Base-by-base conservation (phyloP, 108 stramenopile species). In the Cyclostephanos invisitatus region DNA sequence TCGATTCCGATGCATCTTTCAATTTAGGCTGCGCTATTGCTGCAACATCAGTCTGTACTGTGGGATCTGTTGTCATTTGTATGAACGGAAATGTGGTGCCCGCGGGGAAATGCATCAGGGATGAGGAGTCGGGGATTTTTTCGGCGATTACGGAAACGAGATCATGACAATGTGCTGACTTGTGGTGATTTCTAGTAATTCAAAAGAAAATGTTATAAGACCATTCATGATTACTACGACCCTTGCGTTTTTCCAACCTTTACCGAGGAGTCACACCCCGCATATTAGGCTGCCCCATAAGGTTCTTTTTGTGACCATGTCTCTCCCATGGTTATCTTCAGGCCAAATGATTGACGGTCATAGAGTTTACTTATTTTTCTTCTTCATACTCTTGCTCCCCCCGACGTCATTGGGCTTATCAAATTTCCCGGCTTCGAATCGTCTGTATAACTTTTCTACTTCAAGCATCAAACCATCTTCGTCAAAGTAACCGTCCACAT, bases 401-500 rank as follows among this genome's bases (percentile, higher is more conserved):
- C 56, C 58, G 5, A 32, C 27, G 32, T 37, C 66, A 8, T 78
- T 78, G 7, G 51, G 47, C 71, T 81, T 77, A 22, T 91, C 85
- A 63, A 82, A 90, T 57, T 97, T 85, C 12, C 87, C 86, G 0
- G 68, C 54, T 61, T 89, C 89, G 64, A 97, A 85, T 38, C 83
- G 80, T 42, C 68, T 53, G 61, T 83, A 90, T 11, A 92, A 69
- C 48, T 82, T 70, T 37, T 91, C 83, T 17, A 94, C 81, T 62
- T 83, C 85, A 53, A 88, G 63, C 60, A 83, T 68, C 49, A 94
- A 72, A 21, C 90, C 89, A 47, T 88, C 73, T 58, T 95, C 93
- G 74, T 91, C 94, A 84, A 97, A 97, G 68, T 88, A 84, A n/a
- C 96, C 96, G 21, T 94, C 92, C 75, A 86, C 86, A 73, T 95